These are phyloP conservation scores for Areca catechu DNA, from an alignment of 176 grass and related monocot species.

Conservation along the genomic window DNA sequence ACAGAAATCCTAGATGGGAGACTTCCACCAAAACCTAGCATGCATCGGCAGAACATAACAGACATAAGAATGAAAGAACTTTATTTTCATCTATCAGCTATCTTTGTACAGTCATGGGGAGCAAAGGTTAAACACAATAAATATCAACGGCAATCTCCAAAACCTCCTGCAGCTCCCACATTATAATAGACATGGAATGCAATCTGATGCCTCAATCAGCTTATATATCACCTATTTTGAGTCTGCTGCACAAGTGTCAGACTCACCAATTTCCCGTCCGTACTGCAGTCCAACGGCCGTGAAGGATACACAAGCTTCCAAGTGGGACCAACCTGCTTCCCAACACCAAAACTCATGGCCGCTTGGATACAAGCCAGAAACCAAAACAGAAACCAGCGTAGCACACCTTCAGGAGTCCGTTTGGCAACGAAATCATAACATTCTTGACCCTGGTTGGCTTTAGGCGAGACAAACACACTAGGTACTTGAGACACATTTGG, in stretches of 20 bases:
- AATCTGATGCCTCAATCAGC: too few relatives aligned
- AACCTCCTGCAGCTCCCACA: slow-evolving; percentile 4
- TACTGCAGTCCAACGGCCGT: too few relatives aligned
- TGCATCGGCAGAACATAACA: neutral
- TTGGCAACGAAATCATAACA: too few relatives aligned
- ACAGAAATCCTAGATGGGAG: neutral
- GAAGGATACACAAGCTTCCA: too few relatives aligned
- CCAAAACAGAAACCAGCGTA: neutral
- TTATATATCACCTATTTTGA: too few relatives aligned
- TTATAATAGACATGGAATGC: neutral
- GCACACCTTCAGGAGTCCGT: too few relatives aligned
- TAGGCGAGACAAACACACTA: too few relatives aligned
- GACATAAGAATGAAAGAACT: slow-evolving; percentile 7
- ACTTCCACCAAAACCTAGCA: neutral
- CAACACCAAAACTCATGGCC: slow-evolving; percentile 1
- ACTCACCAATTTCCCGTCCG: neutral
- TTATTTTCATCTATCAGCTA: slow-evolving; percentile 47
- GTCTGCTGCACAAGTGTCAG: neutral
- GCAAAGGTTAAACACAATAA: slow-evolving; percentile 32
- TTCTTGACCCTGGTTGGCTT: too few relatives aligned
- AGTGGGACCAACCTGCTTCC: too few relatives aligned
- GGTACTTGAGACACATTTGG: too few relatives aligned
- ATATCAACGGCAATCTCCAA: slow-evolving; percentile 15
- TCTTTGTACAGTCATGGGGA: slow-evolving; percentile 57
- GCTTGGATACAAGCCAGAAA: neutral